Percentiles rank a stretch among this genome's conserved stretches.
These are phyloP conservation scores for Diddensiella transvaalensis DNA, from an alignment of 805 yeast species.

Conservation along the genomic window DNA sequence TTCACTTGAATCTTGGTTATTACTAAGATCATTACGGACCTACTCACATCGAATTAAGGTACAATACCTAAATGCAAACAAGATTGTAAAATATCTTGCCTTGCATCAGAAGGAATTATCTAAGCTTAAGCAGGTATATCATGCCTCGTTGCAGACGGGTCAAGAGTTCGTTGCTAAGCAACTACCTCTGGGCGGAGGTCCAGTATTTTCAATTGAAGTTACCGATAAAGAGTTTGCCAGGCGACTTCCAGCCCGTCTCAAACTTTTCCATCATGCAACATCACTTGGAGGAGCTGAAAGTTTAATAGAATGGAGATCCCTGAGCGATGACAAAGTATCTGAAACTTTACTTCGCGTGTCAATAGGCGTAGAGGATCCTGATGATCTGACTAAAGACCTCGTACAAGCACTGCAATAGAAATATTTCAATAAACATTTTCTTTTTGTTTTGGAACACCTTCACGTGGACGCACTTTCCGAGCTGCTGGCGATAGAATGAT, in stretches of 20 bases:
- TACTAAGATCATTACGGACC: slow-evolving; percentile 78
- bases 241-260: slow-evolving; percentile 58
- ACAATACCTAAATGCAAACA: slow-evolving; percentile 62
- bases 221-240: slow-evolving; percentile 52
- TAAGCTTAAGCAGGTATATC: slow-evolving; percentile 51
- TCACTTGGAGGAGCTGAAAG: slow-evolving; percentile 92
- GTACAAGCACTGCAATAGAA: slow-evolving; percentile 16
- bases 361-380: slow-evolving; percentile 74
- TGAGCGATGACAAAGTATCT: slow-evolving; percentile 58
- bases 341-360: slow-evolving; percentile 67
- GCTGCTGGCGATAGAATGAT: background rate
- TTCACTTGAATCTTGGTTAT: slow-evolving; percentile 68
- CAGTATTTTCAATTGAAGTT: slow-evolving; percentile 69
- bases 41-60: slow-evolving; percentile 64
- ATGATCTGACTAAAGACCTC: slow-evolving; percentile 71
- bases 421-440: too few species aligned
- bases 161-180: slow-evolving; percentile 67
- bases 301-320: slow-evolving; percentile 83
- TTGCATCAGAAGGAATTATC: slow-evolving; percentile 49
- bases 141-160: slow-evolving; percentile 73
- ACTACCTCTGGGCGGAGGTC: slow-evolving; percentile 55
- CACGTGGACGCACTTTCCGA: too few species aligned
- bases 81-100: slow-evolving; percentile 55
- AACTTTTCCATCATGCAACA: slow-evolving; percentile 83
- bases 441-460: too few species aligned